Evolutionary conservation across 352 stramenopile species (phyloP), one percentile per base, ranked within the genome.

Genomic region (Phytophthora sojae): DNA sequence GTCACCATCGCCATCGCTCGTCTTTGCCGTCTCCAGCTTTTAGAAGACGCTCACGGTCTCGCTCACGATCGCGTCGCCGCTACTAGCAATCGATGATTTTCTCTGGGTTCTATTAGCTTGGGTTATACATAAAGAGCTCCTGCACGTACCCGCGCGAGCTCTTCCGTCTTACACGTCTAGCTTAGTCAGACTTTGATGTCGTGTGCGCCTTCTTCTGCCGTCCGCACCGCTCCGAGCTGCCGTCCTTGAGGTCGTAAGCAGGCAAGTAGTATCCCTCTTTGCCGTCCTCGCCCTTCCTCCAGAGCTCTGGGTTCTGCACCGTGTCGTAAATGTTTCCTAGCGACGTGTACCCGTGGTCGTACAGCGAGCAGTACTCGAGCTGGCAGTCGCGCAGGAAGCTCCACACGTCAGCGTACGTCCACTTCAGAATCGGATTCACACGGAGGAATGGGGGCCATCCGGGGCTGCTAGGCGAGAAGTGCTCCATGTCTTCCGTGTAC

Each of bases 381-480:
- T 89, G 67, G 61, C 89, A 97, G 19, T 93, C 75, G 17, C 92
- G 86, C 49, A 99, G 63, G 75, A 98, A 99, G 49, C 89, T 79
- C 96, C 95, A 99, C 15, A 99, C 92, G 69, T 98, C 87, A 6
- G 86, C 86, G 81, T 99, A 99, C 6, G 87, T 97, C 97, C 97
- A 99, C 57, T 94, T 69, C 37, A 99, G 74, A 49, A 99, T 97
- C n/a, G 97, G 97, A 81, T 99, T 99, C n/a, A 99, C 92, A 32
- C 97, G 86, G 79, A 99, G 88, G 73, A 99, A 99, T 12, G 97
- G 90, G 39, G 97, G 97, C 97, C 93, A 98, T 3, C 92, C 93
- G 7, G 89, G 80, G 17, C 90, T 93, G 67, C 89, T 97, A 9
- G 92, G 91, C 12, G 82, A 83, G 61, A 95, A 96, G 65, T 96